Base-by-base conservation (phyloP, 805 yeast species). In the Nakazawaea ishiwadae region DNA sequence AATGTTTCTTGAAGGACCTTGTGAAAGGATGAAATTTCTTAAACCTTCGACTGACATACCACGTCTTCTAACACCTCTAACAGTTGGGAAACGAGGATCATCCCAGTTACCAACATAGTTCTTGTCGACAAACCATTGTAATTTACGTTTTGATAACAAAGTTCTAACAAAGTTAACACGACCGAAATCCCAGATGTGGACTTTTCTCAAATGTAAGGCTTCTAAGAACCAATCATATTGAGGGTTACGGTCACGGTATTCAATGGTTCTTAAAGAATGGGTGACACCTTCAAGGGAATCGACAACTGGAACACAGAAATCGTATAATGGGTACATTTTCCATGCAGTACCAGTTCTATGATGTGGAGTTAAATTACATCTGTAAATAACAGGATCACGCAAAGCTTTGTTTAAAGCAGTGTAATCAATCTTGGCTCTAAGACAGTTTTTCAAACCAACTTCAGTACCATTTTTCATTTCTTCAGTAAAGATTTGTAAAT, bases 41-140 rank as follows among this genome's bases (percentile, higher is more conserved):
- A 93, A 79, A 51, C 98, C 99, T 71, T 93, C 97, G 49, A 93
- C 95, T 30, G 96, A 81, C 99, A 93, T 93, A 72, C 99, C 99
- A 73, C 99, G 85, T 75, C 99, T 83, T 73, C 97, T 87, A 40
- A 91, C 96, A 72, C 99, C 99, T 66, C 98, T 83, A 30, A 93
- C 96, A 35, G 99, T 93, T 53, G 99, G 99, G 88, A 93, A 93
- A 65, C 99, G 79, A 54, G 99, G 99, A 65, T 93, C 99, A 59
- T 93, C 97, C 99, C 99, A 93, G 69, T 88, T 89, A 18, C 75
- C 56, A 45, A 93, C 99, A 54, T 83, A 73, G 32, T 77, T 71
- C 63, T 87, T 84, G 71, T 93, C 98, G 48, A 93, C 99, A 66
- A 93, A 89, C 99, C 99, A 93, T 71, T 95, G 99, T 60, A 93